Evolutionary conservation across 1,284 basidiomycete species (phyloP), one percentile per base, ranked within the genome.

Genomic region (Rhodotorula sp.): DNA sequence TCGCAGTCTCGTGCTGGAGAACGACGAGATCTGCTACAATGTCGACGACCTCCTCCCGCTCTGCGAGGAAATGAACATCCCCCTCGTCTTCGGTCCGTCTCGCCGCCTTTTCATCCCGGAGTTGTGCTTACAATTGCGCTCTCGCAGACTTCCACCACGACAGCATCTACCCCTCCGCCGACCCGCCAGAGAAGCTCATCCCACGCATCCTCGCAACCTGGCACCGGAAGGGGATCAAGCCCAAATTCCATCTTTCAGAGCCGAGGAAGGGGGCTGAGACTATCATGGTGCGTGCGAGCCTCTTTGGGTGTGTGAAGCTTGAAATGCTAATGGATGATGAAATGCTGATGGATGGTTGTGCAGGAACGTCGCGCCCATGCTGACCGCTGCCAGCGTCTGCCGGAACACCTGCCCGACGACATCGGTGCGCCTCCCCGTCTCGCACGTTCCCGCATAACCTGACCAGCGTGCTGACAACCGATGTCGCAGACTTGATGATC

Each of bases 11-110:
- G 93, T 94, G 1, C 83, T 96, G 24, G 93, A 95, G 81, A 96
- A 95, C 72, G 93, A 95, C 77, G 93, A 91, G 89, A 85, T 94
- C 73, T 92, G 91, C 76, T 95, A 93, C 81, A 91, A 86, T 59
- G 88, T 89, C 1, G 91, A 92, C 71, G 92, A 95, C 70, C 83
- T 95, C 10, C 83, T 94, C 13, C 89, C 90, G 0, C 76, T 93
- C 1, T 94, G 91, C 78, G 87, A 90, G 72, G 89, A 92, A 77
- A 85, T 95, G 9, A 82, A 87, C 55, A 86, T 94, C 24, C 93
- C 93, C 11, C 81, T 92, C 54, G 87, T 91, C 9, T 86, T 90
- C 69, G 71, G 70, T 72, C 71, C 67, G 81, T 81, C 74, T 22
- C 22, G 15, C 46, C 37, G 52, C 60, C 10, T 47, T 31, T 31